Base-by-base conservation (phyloP, 2,329 filamentous ascomycete genomes). In the Aspergillus fumigatus region DNA sequence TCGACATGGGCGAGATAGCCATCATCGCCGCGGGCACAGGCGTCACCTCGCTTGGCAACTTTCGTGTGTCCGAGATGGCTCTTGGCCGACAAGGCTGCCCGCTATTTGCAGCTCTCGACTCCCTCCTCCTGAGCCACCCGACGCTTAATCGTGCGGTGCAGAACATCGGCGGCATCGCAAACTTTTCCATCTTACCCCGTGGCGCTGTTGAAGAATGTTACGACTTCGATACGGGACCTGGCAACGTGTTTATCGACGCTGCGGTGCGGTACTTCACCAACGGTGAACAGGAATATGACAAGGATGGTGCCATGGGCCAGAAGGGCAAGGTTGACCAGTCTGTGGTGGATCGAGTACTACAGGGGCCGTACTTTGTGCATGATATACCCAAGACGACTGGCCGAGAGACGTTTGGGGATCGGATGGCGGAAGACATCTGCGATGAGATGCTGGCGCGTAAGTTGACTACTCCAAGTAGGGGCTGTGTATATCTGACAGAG, bases 141-240 rank as follows among this genome's bases (percentile, higher is more conserved):
- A 78, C 67, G 21, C 81, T 81, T 66, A 73, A 82, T 21, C 77
- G 82, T 41, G 80, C 79, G 3, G 83, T 81, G 66, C 79, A 84
- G 65, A 83, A 84, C 63, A 84, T 84, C 56, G 80, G 81, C 54
- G 81, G 82, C 54, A 82, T 85, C 48, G 79, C 78, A 29, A 84
- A 81, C 62, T 77, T 84, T 38, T 83, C 78, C 69, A 83, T 85
- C 68, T 80, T 84, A 52, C 81, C 80, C 6, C 76, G 79, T 2
- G 63, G 17, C 47, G 26, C 47, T 11, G 29, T 32, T 4, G 29
- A 32, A 32, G 29, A 14, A 11, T 32, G 29, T 2, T 32, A 32
- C 29, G 29, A 32, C 29, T 32, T 32, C 10, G 29, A 32, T 32
- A 32, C 29, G 10, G 29, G 29, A 14, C 29, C 29, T 14, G 29